A percentile compares a stretch with the other conserved stretches of the same genome.
Evolutionary conservation across 2,329 filamentous ascomycete species (phyloP).

Genomic region (Alternaria consortialis): DNA sequence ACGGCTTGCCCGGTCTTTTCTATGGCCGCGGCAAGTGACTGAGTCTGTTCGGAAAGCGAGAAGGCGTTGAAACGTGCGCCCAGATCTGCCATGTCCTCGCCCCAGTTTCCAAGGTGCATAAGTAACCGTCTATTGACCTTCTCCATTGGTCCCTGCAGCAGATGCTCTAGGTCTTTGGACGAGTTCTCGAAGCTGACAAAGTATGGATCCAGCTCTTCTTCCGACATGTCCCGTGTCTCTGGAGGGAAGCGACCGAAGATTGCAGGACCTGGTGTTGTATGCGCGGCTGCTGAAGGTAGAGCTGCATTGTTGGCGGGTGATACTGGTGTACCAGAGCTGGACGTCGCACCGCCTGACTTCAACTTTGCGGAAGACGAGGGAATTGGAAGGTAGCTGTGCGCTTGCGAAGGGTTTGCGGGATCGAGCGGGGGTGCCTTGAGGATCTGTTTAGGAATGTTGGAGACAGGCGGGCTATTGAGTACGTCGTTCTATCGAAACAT

Average conservation of each 20-base stretch:
- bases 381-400: conserved; percentile 86
- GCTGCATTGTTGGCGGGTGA: conserved; percentile 62
- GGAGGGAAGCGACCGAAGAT: conserved; percentile 84
- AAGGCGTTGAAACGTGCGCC: conserved; percentile 98
- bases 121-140: conserved; percentile 93
- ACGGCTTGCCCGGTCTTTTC: conserved; percentile 94
- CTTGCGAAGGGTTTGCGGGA: conserved; percentile 87
- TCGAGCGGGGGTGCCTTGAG: conserved; percentile 95
- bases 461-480: conserved; percentile 87
- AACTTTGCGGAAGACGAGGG: conserved; percentile 88
- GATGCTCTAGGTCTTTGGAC: conserved; percentile 87
- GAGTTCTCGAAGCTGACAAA: conserved; percentile 93
- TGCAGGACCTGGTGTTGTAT: conserved; percentile 68
- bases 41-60: conserved; percentile 89
- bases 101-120: conserved; percentile 82
- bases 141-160: conserved; percentile 93
- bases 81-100: conserved; percentile 88
- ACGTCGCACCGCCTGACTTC: conserved; percentile 62
- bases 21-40: conserved; percentile 88
- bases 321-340: conserved; percentile 62
- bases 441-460: conserved; percentile 91
- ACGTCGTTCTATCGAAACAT: conserved; percentile 79
- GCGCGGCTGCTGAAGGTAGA: conserved; percentile 63
- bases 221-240: conserved; percentile 76
- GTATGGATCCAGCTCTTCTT: conserved; percentile 93